phyloP scores from a whole-genome alignment of 2,329 filamentous ascomycete genomes.

The Ophiocordyceps sinensis region DNA sequence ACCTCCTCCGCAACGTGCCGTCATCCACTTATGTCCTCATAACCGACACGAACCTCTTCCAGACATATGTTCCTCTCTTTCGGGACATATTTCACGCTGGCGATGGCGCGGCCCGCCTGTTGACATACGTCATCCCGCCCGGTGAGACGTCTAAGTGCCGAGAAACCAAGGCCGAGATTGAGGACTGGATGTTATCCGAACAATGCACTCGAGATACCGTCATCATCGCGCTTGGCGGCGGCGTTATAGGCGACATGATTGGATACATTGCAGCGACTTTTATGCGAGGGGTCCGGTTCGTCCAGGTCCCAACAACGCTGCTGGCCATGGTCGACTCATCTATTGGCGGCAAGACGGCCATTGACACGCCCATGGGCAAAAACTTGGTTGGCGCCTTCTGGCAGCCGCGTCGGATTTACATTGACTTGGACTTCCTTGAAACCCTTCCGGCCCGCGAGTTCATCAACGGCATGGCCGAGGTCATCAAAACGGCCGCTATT shows the following conservation, averaged over 20 bases:
- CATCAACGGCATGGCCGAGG: slow-evolving; percentile 97
- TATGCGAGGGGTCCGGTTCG: slow-evolving; percentile 92
- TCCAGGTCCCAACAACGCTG: slow-evolving; percentile 90
- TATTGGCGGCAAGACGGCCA: slow-evolving; percentile 96
- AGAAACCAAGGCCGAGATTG: slow-evolving; percentile 86
- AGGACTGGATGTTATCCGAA: slow-evolving; percentile 91
- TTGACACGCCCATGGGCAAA: slow-evolving; percentile 91
- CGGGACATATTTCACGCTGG: slow-evolving; percentile 23
- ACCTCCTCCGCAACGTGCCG: slow-evolving; percentile 61
- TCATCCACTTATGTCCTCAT: slow-evolving; percentile 94
- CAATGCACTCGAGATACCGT: slow-evolving; percentile 92
- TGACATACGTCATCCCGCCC: slow-evolving; percentile 76
- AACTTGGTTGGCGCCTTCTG: slow-evolving; percentile 93
- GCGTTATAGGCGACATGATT: slow-evolving; percentile 96
- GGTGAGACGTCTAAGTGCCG: slow-evolving; percentile 90
- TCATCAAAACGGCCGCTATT: slow-evolving; percentile 94
- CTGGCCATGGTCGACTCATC: slow-evolving; percentile 97
- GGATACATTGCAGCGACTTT: slow-evolving; percentile 96
- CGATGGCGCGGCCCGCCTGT: slow-evolving; percentile 43
- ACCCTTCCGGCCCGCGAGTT: slow-evolving; percentile 84
- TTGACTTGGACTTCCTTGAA: slow-evolving; percentile 83
- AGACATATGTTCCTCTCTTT: slow-evolving; percentile 71
- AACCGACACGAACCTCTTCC: slow-evolving; percentile 83
- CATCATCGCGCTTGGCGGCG: slow-evolving; percentile 85
- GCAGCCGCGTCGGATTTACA: slow-evolving; percentile 89